Conservation (phyloP, 169 alveolate species). For the Perkinsus marinus region DNA sequence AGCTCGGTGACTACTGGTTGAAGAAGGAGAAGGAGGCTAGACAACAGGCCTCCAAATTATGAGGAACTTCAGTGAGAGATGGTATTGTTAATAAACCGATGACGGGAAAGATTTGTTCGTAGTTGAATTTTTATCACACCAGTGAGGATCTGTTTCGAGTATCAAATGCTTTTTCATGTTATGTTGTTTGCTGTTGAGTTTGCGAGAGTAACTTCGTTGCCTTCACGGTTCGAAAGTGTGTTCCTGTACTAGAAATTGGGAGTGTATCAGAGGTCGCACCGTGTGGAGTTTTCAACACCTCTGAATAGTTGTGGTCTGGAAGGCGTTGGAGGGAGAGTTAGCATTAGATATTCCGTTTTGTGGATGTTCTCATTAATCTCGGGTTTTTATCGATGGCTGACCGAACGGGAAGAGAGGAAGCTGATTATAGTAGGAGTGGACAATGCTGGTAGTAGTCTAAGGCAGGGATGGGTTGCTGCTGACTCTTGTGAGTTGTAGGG, state of each 20-base stretch:
- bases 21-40: neutral
- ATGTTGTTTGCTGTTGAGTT: neutral
- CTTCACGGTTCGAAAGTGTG: neutral
- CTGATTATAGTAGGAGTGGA: neutral
- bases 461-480: neutral
- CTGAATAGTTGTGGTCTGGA: too few relatives aligned
- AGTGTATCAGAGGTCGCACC: too few relatives aligned
- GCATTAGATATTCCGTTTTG: too few relatives aligned
- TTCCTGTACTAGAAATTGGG: too few relatives aligned
- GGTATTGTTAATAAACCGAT: too few relatives aligned
- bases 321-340: too few relatives aligned
- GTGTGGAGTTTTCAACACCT: too few relatives aligned
- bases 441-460: neutral
- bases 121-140: neutral
- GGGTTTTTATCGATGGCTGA: neutral
- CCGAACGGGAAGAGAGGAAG: neutral
- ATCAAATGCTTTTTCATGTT: neutral
- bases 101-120: neutral
- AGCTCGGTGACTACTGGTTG: neutral
- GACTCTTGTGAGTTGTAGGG: neutral
- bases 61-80: neutral
- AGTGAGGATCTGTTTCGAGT: neutral
- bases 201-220: neutral
- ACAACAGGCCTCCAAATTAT: neutral
- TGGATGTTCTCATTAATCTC: neutral